Evolutionary conservation across 805 yeast species (phyloP).

Genomic region (Metschnikowia lunata): DNA sequence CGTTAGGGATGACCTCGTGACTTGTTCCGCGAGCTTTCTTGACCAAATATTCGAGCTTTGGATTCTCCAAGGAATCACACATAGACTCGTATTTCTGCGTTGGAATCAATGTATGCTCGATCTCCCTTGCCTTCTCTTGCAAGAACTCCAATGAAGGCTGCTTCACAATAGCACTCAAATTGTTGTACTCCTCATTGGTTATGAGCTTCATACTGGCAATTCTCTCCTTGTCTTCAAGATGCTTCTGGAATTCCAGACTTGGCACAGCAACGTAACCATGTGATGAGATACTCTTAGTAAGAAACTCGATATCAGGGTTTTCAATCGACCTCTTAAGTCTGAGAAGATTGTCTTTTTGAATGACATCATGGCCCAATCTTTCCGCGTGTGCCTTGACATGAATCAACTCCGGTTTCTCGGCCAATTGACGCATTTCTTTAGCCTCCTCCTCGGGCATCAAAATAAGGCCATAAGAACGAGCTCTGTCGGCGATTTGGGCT

Average conservation of each 20-base stretch:
- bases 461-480: slow-evolving; percentile 6
- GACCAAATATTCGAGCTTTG: slow-evolving; percentile 13
- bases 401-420: slow-evolving; percentile 23
- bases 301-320: slow-evolving; percentile 19
- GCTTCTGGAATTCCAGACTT: slow-evolving; percentile 16
- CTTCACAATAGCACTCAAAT: slow-evolving; percentile 7
- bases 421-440: slow-evolving; percentile 6
- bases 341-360: slow-evolving; percentile 17
- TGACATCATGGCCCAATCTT: slow-evolving; percentile 14
- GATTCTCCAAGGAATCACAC: slow-evolving; percentile 15
- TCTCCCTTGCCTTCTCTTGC: slow-evolving; percentile 14
- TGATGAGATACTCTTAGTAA: slow-evolving; percentile 13
- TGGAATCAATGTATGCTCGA: slow-evolving; percentile 12
- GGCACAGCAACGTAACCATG: slow-evolving; percentile 19
- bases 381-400: slow-evolving; percentile 22
- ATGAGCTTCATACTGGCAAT: slow-evolving; percentile 25
- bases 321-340: slow-evolving; percentile 14
- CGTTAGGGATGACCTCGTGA: slow-evolving; percentile 4
- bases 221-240: slow-evolving; percentile 26
- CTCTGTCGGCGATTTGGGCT: slow-evolving; percentile 9
- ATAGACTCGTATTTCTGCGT: slow-evolving; percentile 13
- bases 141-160: slow-evolving; percentile 15
- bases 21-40: slow-evolving; percentile 11
- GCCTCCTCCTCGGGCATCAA: slow-evolving; percentile 4
- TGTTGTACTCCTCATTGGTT: slow-evolving; percentile 16